A percentile compares a stretch with the other conserved stretches of the same genome.
phyloP scores from a whole-genome alignment of 78 protist genomes.

The Dictyostelium intermedium region DNA sequence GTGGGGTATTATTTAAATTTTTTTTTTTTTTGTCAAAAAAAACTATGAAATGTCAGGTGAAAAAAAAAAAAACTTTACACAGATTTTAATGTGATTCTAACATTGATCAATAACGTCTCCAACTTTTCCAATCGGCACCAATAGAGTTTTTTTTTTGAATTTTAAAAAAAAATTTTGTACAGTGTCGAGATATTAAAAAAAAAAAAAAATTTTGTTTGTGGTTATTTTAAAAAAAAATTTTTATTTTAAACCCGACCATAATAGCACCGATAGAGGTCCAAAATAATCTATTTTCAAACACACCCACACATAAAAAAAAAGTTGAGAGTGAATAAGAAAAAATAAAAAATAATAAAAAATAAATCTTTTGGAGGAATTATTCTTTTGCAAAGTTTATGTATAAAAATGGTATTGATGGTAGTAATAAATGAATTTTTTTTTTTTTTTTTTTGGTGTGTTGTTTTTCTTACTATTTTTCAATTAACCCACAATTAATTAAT shows the following conservation, averaged over 20 bases:
- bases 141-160: neutral
- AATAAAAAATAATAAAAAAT: no score
- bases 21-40: neutral
- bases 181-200: neutral
- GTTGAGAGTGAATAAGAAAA: no score
- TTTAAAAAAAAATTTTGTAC: neutral
- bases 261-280: neutral
- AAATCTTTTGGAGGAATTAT: no score
- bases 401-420: neutral
- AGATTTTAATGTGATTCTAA: neutral
- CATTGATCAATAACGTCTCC: neutral
- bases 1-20: no score
- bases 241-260: neutral
- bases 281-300: neutral
- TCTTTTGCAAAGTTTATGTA: neutral
- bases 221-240: neutral
- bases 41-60: neutral
- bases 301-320: no score
- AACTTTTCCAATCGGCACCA: neutral
- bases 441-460: no score
- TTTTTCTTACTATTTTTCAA: no score
- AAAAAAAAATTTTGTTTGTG: neutral
- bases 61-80: no score
- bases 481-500: no score
- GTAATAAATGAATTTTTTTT: neutral